phyloP scores from a whole-genome alignment of 345 rosid genomes.

The Brassica cretica region DNA sequence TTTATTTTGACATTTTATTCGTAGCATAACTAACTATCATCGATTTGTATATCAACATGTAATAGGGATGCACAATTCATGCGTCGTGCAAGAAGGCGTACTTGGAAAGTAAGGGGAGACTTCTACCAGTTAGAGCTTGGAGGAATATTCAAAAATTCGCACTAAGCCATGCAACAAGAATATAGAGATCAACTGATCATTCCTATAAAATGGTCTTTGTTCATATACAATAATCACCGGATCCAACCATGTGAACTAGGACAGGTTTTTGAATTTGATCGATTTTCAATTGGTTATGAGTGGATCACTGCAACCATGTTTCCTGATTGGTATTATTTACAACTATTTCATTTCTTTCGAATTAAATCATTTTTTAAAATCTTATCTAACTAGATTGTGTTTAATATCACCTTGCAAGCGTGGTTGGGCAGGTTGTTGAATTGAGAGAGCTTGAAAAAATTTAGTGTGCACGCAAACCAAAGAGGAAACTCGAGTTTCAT shows the following conservation, averaged over 20 bases:
- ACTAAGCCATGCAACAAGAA: no score
- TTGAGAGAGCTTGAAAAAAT: neutral
- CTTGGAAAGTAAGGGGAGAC: no score
- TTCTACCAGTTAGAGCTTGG: no score
- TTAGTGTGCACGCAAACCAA: neutral
- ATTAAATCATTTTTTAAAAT: neutral
- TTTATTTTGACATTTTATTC: no score
- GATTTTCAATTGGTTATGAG: neutral
- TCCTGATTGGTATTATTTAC: neutral
- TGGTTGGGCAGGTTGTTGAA: neutral
- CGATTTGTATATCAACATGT: no score
- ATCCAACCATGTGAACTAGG: neutral
- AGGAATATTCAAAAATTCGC: no score
- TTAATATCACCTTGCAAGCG: neutral
- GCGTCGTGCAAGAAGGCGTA: no score
- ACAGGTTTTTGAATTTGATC: neutral
- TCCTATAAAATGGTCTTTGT: neutral
- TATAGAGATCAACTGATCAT: no score
- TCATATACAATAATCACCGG: neutral
- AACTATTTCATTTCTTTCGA: neutral
- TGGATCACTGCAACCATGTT: neutral
- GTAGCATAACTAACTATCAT: no score
- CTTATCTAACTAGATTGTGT: neutral
- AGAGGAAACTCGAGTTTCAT: neutral
- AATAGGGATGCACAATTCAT: no score